A percentile compares a stretch with the other conserved stretches of the same genome.
phyloP scores from a whole-genome alignment of 352 stramenopile species.

The Stramenopiles sp. region DNA sequence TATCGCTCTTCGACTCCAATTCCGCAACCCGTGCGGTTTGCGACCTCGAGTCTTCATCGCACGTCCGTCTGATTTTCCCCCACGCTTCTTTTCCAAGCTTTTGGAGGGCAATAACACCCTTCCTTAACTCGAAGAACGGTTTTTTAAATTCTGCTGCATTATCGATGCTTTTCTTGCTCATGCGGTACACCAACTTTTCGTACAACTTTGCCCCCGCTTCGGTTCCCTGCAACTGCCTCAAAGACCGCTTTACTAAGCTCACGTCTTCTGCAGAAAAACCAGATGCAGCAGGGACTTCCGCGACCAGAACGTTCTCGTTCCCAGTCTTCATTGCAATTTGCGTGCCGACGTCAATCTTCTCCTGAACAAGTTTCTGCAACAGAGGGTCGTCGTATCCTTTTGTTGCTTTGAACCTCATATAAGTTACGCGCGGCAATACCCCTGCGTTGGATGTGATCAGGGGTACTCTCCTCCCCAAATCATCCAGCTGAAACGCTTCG shows the following conservation, averaged over 20 bases:
- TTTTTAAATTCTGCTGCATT: neutral
- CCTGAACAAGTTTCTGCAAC: neutral
- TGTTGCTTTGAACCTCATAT: neutral
- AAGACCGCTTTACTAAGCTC: too few relatives aligned
- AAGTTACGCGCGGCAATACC: neutral
- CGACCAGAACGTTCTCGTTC: too few relatives aligned
- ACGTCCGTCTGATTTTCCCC: neutral
- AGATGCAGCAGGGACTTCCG: neutral
- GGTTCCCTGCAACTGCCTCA: neutral
- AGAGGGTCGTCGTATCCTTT: neutral
- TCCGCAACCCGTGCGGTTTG: neutral
- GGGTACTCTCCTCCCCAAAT: neutral
- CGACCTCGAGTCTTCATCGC: too few relatives aligned
- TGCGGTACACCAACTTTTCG: neutral
- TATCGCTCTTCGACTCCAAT: neutral
- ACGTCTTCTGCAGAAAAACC: neutral
- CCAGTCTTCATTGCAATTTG: constrained; percentile 1
- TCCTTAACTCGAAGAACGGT: neutral
- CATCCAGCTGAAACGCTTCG: neutral
- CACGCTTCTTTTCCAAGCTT: neutral
- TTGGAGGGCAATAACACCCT: neutral
- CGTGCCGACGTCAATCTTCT: neutral
- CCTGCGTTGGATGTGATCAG: neutral
- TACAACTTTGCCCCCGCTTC: neutral
- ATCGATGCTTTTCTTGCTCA: neutral